Evolutionary conservation across 768 basidiomycete genomes (phyloP), one percentile per base, ranked within the genome.

Genomic region (Mycena leptocephala): DNA sequence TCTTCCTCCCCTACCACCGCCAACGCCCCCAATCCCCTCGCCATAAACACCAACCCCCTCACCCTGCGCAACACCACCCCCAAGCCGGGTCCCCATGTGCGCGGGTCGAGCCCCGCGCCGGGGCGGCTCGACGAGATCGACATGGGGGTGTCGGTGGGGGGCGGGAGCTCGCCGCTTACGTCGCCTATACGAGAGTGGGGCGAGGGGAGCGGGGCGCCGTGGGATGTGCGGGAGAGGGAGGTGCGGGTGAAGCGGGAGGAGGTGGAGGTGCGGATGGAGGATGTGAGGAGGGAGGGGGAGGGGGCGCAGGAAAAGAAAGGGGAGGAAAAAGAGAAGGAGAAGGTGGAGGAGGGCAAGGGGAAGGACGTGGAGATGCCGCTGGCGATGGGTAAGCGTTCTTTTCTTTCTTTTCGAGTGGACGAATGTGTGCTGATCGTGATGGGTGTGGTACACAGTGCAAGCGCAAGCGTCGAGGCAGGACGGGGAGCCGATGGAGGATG

Each of bases 81-180:
- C 20, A 20, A 41, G 18, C 63, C 18, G 24, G 22, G 32, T 2
- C 46, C 46, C 2, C 43, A 62, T 28, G 39, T 39, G 58, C 58
- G 66, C 22, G 73, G 69, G 20, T 65, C 43, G 65, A 48, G 37
- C 13, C 76, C 77, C 26, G 77, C 67, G 35, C 71, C 74, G 10
- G 68, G 74, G 24, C 7, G 77, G 56, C 70, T 78, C 30, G 77
- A 78, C 39, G 77, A 78, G 63, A 78, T 78, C 62, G 77, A 78
- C 20, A 78, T 78, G 77, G 77, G 77, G 33, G 61, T 70, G 35
- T 26, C 24, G 5, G 32, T 3, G 41, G 46, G 39, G 22, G 16
- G 26, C 2, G n/a, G n/a, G 46, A 61, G 43, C 58, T 61, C 56
- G 20, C 75, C 75, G 56, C 18, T 71, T 43, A 76, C 43, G 24